Evolutionary conservation across 148 eudicot genomes (phyloP).

Genomic region (Bassia scoparia): DNA sequence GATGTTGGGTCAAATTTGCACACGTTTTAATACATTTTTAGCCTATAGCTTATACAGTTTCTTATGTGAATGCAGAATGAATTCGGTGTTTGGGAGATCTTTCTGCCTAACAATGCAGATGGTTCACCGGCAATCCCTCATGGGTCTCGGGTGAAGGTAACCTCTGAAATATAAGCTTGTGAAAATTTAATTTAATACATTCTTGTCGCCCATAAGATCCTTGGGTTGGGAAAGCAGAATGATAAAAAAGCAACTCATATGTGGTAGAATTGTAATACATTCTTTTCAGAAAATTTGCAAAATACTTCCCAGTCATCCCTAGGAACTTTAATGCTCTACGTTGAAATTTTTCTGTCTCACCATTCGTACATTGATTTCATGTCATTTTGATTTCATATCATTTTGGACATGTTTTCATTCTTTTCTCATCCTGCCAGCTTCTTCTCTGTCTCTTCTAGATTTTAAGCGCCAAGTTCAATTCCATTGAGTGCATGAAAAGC

Average conservation of each 20-base stretch:
- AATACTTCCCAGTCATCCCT: neutral
- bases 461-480: neutral
- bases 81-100: constrained; percentile 96
- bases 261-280: neutral
- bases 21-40: neutral
- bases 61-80: constrained; percentile 60
- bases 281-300: neutral
- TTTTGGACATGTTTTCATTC: neutral
- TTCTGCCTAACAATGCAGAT: constrained; percentile 94
- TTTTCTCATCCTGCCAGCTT: neutral
- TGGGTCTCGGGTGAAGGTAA: constrained; percentile 97
- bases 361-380: neutral
- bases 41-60: neutral
- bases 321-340: neutral
- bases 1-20: neutral
- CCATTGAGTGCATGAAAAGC: neutral
- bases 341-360: neutral
- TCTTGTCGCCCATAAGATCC: neutral
- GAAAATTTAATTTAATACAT: neutral
- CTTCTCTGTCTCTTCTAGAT: neutral
- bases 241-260: neutral
- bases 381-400: neutral
- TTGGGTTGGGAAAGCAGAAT: neutral
- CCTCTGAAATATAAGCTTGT: neutral
- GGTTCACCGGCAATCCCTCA: constrained; percentile 94